phyloP scores from a whole-genome alignment of 345 rosid genomes.

The Eucalyptus sp. region DNA sequence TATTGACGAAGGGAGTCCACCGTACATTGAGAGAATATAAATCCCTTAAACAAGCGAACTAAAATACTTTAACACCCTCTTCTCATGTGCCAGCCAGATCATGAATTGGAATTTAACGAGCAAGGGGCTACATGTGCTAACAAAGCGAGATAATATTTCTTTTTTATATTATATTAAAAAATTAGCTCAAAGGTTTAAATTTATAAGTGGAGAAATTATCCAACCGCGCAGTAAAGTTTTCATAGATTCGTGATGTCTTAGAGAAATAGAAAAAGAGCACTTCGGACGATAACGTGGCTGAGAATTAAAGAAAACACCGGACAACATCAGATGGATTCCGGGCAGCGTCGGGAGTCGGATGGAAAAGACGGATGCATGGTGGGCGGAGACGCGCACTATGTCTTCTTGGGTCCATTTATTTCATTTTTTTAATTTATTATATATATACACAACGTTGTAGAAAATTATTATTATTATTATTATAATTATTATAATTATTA shows the following conservation, averaged over 20 bases:
- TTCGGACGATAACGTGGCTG: background rate
- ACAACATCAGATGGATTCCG: background rate
- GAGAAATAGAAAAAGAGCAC: background rate
- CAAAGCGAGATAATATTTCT: background rate
- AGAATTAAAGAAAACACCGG: background rate
- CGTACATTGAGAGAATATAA: background rate
- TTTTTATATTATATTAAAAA: background rate
- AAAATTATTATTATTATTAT: background rate
- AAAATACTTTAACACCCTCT: background rate
- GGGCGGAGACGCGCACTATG: background rate
- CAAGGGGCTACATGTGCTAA: background rate
- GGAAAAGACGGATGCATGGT: background rate
- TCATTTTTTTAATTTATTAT: background rate
- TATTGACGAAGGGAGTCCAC: background rate
- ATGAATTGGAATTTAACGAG: background rate
- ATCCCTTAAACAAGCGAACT: background rate
- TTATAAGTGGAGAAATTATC: too few relatives aligned
- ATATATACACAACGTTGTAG: background rate
- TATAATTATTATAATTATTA: too few relatives aligned
- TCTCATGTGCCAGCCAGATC: background rate
- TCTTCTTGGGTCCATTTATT: background rate
- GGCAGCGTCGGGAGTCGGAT: background rate
- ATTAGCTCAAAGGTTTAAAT: too few relatives aligned
- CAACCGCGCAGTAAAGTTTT: background rate
- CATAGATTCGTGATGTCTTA: background rate